phyloP scores from a whole-genome alignment of 75 land plant genomes.

The Picea glauca region DNA sequence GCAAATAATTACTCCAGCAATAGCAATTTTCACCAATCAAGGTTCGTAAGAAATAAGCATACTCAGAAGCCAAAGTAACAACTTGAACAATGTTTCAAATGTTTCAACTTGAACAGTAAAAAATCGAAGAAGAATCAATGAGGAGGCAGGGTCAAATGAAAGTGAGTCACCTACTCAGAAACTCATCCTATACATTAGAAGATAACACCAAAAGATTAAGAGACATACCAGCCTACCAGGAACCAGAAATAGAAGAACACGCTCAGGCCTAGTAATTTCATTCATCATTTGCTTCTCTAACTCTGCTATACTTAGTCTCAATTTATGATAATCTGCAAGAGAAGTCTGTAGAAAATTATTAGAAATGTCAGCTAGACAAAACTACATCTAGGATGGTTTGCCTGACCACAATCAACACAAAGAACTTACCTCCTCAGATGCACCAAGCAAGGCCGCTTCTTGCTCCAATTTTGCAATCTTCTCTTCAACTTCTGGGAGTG shows the following conservation, averaged over 20 bases:
- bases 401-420: background rate
- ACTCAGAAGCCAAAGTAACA: background rate
- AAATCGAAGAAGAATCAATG: background rate
- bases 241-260: conserved; percentile 33
- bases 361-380: background rate
- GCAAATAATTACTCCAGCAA: too few species aligned
- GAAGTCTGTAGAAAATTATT: conserved; percentile 44
- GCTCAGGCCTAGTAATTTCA: conserved; percentile 84
- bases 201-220: conserved; percentile 3
- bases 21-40: background rate
- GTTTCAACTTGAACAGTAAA: background rate
- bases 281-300: conserved; percentile 88
- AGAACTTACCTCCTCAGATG: conserved; percentile 75
- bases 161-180: background rate
- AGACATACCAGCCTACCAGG: conserved; percentile 68
- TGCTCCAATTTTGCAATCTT: conserved; percentile 63
- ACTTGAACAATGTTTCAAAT: background rate
- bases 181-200: background rate
- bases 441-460: conserved; percentile 77
- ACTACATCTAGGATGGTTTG: background rate
- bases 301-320: conserved; percentile 50
- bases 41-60: background rate
- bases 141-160: background rate
- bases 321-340: conserved; percentile 77
- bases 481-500: conserved; percentile 74